These are phyloP conservation scores for Candida ortonii DNA, from an alignment of 805 yeast genomes.

Conservation along the genomic window DNA sequence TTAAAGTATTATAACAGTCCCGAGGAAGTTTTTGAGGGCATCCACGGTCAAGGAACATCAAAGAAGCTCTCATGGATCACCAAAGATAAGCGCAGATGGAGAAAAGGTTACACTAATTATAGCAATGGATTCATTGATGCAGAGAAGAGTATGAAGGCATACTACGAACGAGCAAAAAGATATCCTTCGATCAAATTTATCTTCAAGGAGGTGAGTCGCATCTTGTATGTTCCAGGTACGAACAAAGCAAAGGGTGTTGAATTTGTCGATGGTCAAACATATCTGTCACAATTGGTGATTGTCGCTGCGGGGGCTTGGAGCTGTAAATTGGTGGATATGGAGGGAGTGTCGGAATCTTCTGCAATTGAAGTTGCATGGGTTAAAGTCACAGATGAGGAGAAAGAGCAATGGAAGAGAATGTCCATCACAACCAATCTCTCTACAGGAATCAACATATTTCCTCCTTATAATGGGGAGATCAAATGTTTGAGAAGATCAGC, in stretches of 20 bases:
- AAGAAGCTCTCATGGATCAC: background rate
- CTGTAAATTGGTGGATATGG: constrained; percentile 22
- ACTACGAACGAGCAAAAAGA: constrained; percentile 22
- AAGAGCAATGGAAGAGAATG: constrained; percentile 24
- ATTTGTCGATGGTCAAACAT: constrained; percentile 13
- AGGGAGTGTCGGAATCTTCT: constrained; percentile 15
- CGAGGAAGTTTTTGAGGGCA: constrained; percentile 13
- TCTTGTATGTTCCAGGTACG: constrained; percentile 13
- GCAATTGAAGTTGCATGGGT: constrained; percentile 30
- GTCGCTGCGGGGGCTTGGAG: constrained; percentile 31
- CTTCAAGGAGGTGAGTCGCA: constrained; percentile 20
- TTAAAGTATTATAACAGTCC: constrained; percentile 11
- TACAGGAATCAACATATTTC: constrained; percentile 28
- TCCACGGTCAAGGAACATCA: constrained; percentile 9
- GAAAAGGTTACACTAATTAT: constrained; percentile 24
- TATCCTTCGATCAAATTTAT: constrained; percentile 15
- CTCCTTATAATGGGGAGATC: constrained; percentile 28
- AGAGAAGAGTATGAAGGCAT: constrained; percentile 21
- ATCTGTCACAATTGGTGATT: constrained; percentile 18
- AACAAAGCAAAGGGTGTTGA: constrained; percentile 17
- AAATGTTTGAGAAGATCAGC: constrained; percentile 27
- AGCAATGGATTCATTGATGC: constrained; percentile 28
- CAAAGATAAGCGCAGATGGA: constrained; percentile 15
- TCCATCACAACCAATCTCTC: constrained; percentile 28
- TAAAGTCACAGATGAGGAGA: constrained; percentile 23